These are phyloP conservation scores for Cutaneotrichosporon cavernicola DNA, from an alignment of 1,284 basidiomycete species.

Conservation along the genomic window DNA sequence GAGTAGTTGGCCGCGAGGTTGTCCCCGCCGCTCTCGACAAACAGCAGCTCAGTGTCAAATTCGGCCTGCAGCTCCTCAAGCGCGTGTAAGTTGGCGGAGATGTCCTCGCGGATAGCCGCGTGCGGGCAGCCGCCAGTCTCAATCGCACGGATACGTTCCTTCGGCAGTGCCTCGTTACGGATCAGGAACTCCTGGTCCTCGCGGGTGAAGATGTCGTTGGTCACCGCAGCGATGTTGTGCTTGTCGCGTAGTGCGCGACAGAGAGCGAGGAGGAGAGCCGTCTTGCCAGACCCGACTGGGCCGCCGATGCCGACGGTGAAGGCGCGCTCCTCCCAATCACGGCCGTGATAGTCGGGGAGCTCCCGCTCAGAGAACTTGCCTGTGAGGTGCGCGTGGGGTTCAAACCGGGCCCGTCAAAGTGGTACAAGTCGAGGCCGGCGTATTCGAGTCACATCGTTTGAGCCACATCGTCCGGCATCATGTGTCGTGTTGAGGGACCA, in stretches of 20 bases:
- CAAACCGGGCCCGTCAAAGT: background rate
- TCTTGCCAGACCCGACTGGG: conserved; percentile 97
- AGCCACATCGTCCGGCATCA: too few species aligned
- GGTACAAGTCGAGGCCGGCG: background rate
- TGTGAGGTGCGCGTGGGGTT: conserved; percentile 37
- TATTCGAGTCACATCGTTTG: background rate
- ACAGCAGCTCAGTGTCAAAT: conserved; percentile 75
- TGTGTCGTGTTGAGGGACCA: background rate
- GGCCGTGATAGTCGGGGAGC: conserved; percentile 76
- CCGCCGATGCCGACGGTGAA: conserved; percentile 97
- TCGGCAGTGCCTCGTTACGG: conserved; percentile 81
- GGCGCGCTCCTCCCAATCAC: conserved; percentile 88
- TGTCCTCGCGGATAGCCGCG: conserved; percentile 94
- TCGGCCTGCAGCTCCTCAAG: conserved; percentile 94
- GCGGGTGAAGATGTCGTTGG: conserved; percentile 95
- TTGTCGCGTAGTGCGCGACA: conserved; percentile 77
- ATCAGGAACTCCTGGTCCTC: conserved; percentile 98
- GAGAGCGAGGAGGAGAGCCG: conserved; percentile 87
- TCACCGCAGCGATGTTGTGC: conserved; percentile 90
- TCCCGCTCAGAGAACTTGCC: conserved; percentile 92
- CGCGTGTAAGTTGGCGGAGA: conserved; percentile 92
- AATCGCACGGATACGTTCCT: conserved; percentile 84
- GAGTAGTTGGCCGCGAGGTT: conserved; percentile 97
- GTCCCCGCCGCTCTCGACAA: conserved; percentile 95
- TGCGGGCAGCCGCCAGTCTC: conserved; percentile 95